Evolutionary conservation across 345 rosid species (phyloP), one percentile per base, ranked within the genome.

Genomic region (Geranium brycei): DNA sequence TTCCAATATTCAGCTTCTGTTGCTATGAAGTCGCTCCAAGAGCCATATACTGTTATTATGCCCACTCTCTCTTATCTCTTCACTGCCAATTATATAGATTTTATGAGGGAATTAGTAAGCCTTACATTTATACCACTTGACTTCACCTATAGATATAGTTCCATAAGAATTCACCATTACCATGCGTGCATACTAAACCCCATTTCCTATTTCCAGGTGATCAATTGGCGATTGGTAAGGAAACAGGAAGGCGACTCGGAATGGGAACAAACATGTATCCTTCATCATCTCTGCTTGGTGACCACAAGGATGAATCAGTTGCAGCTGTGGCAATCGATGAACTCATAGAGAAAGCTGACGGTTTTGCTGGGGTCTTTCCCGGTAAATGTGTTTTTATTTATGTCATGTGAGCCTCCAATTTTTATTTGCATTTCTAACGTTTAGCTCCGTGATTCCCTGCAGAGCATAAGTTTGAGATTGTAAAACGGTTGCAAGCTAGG

Each of bases 201-300:
- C 41, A 35, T 35, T 35, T 35, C 41, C 35, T 58, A 35, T 60
- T 68, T 65, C 56, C 60, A 86, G 92, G 98, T 73, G 98, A 91
- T 71, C 96, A 91, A 75, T 84, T 91, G 60, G 96, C 98, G 13
- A 91, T 91, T 59, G 98, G 76, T 53, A 88, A 91, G 77, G 98
- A 91, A 72, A 89, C 98, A 14, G 96, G 96, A 30, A 91, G 98
- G 68, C 78, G 98, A 40, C 98, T 91, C 58, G 98, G 98, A 66
- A 91, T 91, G 98, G 98, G 98, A 23, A 81, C 92, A 65, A 91
- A 91, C 75, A 89, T 91, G 96, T 89, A 91, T 65, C 98, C 95
- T 23, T 89, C 98, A 57, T 78, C 95, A 31, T 84, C 95, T 73
- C 82, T 91, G 75, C 87, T 90, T 5, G 89, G 95, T 19, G 85